Evolutionary conservation across 306 rosid genomes (phyloP), one percentile per base, ranked within the genome.

Genomic region (Trifolium dubium): DNA sequence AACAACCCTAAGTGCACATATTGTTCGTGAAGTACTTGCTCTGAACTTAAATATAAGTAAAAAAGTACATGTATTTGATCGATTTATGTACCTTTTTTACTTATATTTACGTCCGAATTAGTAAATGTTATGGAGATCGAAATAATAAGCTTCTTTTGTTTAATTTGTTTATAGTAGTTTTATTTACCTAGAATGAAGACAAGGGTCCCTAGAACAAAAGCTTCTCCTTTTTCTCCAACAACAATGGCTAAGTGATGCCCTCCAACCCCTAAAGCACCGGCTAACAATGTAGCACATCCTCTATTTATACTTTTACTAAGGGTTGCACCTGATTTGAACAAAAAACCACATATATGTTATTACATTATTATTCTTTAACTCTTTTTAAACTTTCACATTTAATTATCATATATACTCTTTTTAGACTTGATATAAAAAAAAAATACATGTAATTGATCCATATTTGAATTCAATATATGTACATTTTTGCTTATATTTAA

Each of bases 201-300:
- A 40, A 94, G 90, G 81, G 62, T 29, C 2, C 93, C 96, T 37
- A 92, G 82, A 41, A 92, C 81, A 78, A 87, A 11, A 30, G 98
- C 96, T 32, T 90, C 85, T 85, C 84, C 96, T 75, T 67, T 85
- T 8, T 81, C 76, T 64, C 93, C 96, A 61, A 82, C 86, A 46
- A 86, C 86, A 77, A 76, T 69, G 3, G 96, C 91, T 10, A 92
- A 80, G 64, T 85, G 88, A 31, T 90, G 84, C 32, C 85, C 88
- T 82, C 96, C 99, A 80, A 92, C 74, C 30, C 98, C 99, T 69
- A 92, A 83, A 64, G 88, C 92, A 83, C 89, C 95, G 29, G 93
- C 99, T 15, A 84, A 11, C 10, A 92, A 63, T 73, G 99, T 94
- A 60, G 93, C 99, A 71, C 78, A 80, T 61, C 89, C 90, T 85